phyloP scores from a whole-genome alignment of 2,329 filamentous ascomycete species.

The Nemania sp. region DNA sequence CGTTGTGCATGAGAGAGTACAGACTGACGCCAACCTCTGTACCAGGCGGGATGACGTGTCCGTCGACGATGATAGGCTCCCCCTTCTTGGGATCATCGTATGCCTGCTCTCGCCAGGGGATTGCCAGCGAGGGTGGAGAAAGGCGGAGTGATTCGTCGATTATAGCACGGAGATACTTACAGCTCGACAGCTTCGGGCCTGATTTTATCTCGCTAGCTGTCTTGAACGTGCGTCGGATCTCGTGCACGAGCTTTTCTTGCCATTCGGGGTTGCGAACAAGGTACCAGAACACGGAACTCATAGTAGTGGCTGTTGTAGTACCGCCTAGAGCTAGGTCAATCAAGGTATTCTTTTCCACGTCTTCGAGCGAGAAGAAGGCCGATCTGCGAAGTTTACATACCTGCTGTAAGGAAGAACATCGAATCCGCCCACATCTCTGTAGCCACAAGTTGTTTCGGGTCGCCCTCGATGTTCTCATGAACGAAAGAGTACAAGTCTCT shows the following conservation, averaged over 20 bases:
- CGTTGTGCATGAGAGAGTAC: too few species aligned
- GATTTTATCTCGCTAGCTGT: neutral
- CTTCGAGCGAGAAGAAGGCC: too few species aligned
- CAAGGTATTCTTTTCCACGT: neutral
- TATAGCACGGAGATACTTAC: neutral
- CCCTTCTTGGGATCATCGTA: neutral
- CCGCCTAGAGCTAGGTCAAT: neutral
- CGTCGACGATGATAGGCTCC: neutral
- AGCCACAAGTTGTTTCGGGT: neutral
- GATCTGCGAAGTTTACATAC: neutral
- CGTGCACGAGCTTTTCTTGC: neutral
- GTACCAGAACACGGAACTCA: neutral
- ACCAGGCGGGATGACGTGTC: too few species aligned
- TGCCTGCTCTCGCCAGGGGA: neutral
- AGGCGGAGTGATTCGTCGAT: conserved; percentile 1
- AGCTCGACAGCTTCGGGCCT: neutral
- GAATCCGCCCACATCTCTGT: neutral
- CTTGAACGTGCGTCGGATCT: neutral
- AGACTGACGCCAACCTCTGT: too few species aligned
- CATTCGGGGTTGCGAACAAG: neutral
- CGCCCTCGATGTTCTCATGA: neutral
- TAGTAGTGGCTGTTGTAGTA: neutral
- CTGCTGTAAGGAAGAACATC: neutral
- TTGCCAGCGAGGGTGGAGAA: neutral
- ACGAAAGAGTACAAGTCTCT: neutral